A percentile compares a stretch with the other conserved stretches of the same genome.
Evolutionary conservation across 2,329 filamentous ascomycete genomes (phyloP).

Genomic region (Pezicula carpinea): DNA sequence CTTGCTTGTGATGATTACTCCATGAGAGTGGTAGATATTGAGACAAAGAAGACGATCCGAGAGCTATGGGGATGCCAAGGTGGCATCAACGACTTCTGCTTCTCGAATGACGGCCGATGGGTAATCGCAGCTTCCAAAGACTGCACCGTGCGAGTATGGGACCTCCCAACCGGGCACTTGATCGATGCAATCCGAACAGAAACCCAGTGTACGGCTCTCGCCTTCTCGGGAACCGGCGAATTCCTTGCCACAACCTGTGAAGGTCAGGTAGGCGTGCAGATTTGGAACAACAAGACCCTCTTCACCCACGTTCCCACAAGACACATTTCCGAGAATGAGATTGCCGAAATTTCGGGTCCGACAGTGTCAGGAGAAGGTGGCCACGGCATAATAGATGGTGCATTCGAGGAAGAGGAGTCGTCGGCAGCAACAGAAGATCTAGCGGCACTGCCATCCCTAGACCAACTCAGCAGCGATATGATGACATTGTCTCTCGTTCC

Average conservation of each 20-base stretch:
- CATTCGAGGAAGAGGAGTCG: slow-evolving; percentile 55
- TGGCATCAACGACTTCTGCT: slow-evolving; percentile 74
- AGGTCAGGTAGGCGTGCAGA: slow-evolving; percentile 78
- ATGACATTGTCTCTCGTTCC: slow-evolving; percentile 87
- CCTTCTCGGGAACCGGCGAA: slow-evolving; percentile 87
- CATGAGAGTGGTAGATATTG: slow-evolving; percentile 83
- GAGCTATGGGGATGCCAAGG: slow-evolving; percentile 82
- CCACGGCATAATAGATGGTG: slow-evolving; percentile 68
- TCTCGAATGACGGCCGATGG: slow-evolving; percentile 93
- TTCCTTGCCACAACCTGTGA: slow-evolving; percentile 88
- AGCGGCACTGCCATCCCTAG: slow-evolving; percentile 52
- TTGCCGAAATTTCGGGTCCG: slow-evolving; percentile 61
- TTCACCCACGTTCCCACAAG: slow-evolving; percentile 86
- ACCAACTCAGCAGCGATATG: slow-evolving; percentile 78
- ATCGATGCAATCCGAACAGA: slow-evolving; percentile 85
- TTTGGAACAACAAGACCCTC: slow-evolving; percentile 92
- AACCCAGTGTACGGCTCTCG: slow-evolving; percentile 74
- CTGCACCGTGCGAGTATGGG: slow-evolving; percentile 80
- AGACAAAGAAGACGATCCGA: slow-evolving; percentile 85
- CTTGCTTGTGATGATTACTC: slow-evolving; percentile 86
- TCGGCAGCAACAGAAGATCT: slow-evolving; percentile 47
- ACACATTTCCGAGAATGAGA: slow-evolving; percentile 74
- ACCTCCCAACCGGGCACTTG: slow-evolving; percentile 89
- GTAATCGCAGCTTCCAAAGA: slow-evolving; percentile 84
- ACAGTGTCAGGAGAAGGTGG: slow-evolving; percentile 81